phyloP scores from a whole-genome alignment of 2,329 filamentous ascomycete species.

The Sordariomycetes sp. region DNA sequence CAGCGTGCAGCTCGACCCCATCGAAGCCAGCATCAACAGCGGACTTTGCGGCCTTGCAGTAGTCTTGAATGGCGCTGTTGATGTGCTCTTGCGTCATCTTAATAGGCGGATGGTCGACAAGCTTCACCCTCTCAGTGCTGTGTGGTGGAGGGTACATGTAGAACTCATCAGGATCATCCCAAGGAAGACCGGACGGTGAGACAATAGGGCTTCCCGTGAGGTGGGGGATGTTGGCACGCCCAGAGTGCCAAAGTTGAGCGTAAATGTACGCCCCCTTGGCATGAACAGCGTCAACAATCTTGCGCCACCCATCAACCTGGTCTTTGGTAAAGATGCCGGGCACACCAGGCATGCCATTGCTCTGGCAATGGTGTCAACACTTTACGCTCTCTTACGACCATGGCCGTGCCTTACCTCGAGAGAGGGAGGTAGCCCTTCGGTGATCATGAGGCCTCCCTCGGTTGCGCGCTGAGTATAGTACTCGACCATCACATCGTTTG shows the following conservation, averaged over 20 bases:
- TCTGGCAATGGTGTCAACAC: slow-evolving; percentile 7
- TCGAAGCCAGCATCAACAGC: slow-evolving; percentile 46
- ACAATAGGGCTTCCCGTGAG: slow-evolving; percentile 24
- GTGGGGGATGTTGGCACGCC: slow-evolving; percentile 26
- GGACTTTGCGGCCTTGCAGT: slow-evolving; percentile 20
- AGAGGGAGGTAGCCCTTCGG: slow-evolving; percentile 38
- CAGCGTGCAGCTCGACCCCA: slow-evolving; percentile 30
- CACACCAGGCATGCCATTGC: slow-evolving; percentile 30
- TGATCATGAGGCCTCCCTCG: slow-evolving; percentile 30
- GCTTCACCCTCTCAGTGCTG: slow-evolving; percentile 25
- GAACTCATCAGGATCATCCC: slow-evolving; percentile 30
- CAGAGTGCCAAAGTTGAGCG: slow-evolving; percentile 46
- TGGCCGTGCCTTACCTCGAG: slow-evolving; percentile 20
- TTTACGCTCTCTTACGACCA: too few relatives aligned
- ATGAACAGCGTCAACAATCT: slow-evolving; percentile 53
- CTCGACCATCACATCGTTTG: slow-evolving; percentile 27
- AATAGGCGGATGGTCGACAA: slow-evolving; percentile 18
- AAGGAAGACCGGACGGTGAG: slow-evolving; percentile 30
- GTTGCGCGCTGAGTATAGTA: slow-evolving; percentile 35
- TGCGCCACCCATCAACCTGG: slow-evolving; percentile 49
- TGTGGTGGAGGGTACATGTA: slow-evolving; percentile 26
- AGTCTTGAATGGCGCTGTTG: slow-evolving; percentile 18
- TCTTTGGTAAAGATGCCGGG: slow-evolving; percentile 48
- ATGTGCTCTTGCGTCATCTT: slow-evolving; percentile 32
- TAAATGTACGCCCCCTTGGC: slow-evolving; percentile 50